A percentile compares a stretch with the other conserved stretches of the same genome.
Evolutionary conservation across 495 filamentous ascomycete species (phyloP).

Genomic region (Aspergillus olivimuriae): DNA sequence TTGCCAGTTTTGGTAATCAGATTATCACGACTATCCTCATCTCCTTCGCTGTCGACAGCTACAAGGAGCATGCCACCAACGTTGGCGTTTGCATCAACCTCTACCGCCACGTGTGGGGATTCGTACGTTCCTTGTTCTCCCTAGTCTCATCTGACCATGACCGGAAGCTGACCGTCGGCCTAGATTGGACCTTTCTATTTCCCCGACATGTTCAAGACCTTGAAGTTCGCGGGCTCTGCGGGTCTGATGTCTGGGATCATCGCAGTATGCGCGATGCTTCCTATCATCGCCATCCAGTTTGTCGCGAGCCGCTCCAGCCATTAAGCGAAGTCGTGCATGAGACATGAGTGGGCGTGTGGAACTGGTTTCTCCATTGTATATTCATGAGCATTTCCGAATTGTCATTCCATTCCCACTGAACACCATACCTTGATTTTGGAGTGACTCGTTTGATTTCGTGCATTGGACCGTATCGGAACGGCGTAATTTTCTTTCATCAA

Average conservation of each 20-base stretch:
- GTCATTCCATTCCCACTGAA: too few species aligned
- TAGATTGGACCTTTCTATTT: conserved; percentile 32
- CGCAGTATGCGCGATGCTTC: conserved; percentile 17
- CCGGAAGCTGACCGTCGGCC: background rate
- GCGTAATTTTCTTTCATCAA: background rate
- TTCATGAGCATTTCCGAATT: too few species aligned
- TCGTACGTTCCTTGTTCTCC: conserved; percentile 14
- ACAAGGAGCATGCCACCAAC: conserved; percentile 17
- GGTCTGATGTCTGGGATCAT: conserved; percentile 28
- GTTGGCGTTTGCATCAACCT: conserved; percentile 30
- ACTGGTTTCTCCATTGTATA: too few species aligned
- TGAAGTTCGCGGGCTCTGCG: conserved; percentile 21
- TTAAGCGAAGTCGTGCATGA: background rate
- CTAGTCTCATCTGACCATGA: background rate
- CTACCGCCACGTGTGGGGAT: conserved; percentile 28
- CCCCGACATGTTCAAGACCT: conserved; percentile 23
- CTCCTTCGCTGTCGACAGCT: conserved; percentile 26
- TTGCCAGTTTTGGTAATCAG: conserved; percentile 31
- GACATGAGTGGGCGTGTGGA: too few species aligned
- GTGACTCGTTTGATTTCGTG: background rate
- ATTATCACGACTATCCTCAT: conserved; percentile 28
- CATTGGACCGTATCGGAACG: background rate
- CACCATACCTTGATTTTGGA: too few species aligned
- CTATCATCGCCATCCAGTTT: conserved; percentile 20
- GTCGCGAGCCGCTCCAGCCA: conserved; percentile 6